These are phyloP conservation scores for Picea glauca DNA, from an alignment of 75 land plant species.

Conservation along the genomic window DNA sequence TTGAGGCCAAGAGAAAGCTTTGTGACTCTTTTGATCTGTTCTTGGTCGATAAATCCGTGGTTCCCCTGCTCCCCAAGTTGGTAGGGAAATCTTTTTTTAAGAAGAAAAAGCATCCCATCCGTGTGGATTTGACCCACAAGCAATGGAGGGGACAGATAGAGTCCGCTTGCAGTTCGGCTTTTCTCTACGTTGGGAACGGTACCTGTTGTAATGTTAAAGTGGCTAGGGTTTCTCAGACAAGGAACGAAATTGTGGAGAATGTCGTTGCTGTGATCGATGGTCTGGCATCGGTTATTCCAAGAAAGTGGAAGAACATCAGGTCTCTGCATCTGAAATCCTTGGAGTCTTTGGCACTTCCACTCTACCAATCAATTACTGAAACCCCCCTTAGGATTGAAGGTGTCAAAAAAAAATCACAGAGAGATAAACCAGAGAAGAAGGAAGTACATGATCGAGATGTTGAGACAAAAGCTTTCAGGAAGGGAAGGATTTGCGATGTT, in stretches of 20 bases:
- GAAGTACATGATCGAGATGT: not conserved
- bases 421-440: not conserved
- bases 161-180: constrained; percentile 38
- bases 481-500: constrained; percentile 37
- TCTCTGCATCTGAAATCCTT: constrained; percentile 60
- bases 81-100: constrained; percentile 70
- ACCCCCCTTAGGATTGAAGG: constrained; percentile 24
- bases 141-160: constrained; percentile 66
- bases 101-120: constrained; percentile 83
- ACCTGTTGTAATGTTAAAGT: constrained; percentile 68
- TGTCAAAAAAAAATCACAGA: not conserved
- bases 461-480: constrained; percentile 12
- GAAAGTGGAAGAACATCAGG: constrained; percentile 65
- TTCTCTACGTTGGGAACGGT: constrained; percentile 61
- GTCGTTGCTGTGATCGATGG: constrained; percentile 56
- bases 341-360: constrained; percentile 71
- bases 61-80: constrained; percentile 49
- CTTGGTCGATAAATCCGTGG: constrained; percentile 56
- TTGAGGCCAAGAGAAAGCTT: constrained; percentile 72
- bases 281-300: constrained; percentile 47
- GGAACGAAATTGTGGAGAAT: constrained; percentile 59
- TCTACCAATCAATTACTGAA: constrained; percentile 60
- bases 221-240: constrained; percentile 44
- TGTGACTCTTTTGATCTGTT: constrained; percentile 79
- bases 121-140: constrained; percentile 51